A percentile compares a stretch with the other conserved stretches of the same genome.
These are phyloP conservation scores for Amaranthus tricolor DNA, from an alignment of 179 eudicot species.

Conservation along the genomic window DNA sequence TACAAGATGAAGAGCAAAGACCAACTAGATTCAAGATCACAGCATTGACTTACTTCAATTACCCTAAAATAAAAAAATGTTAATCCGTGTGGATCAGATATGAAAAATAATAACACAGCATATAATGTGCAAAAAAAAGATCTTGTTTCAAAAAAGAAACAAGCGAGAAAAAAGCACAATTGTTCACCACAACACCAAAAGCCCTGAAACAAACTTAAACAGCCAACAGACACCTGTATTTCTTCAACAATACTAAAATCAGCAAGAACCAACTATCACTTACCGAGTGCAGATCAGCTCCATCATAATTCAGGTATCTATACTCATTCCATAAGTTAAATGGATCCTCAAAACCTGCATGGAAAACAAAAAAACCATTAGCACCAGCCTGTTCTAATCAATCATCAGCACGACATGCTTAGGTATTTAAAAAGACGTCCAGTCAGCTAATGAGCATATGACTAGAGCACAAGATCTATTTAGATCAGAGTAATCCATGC, in stretches of 20 bases:
- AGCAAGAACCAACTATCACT: conserved; percentile 21
- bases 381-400: neutral
- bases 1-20: too few relatives aligned
- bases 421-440: too few relatives aligned
- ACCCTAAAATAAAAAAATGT: too few relatives aligned
- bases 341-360: conserved; percentile 63
- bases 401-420: neutral
- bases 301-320: conserved; percentile 66
- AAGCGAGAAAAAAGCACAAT: too few relatives aligned
- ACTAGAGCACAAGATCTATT: neutral
- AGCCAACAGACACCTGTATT: neutral
- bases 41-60: too few relatives aligned
- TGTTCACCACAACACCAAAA: neutral
- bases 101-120: neutral
- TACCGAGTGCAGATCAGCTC: conserved; percentile 65
- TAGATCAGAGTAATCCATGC: neutral
- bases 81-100: too few relatives aligned
- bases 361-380: neutral
- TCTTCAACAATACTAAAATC: neutral
- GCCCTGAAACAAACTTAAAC: neutral
- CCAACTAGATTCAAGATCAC: too few relatives aligned
- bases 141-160: too few relatives aligned
- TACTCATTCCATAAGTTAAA: conserved; percentile 65
- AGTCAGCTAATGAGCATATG: neutral
- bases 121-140: neutral